phyloP scores from a whole-genome alignment of 352 stramenopile species.

The Paralagenidium karlingii region DNA sequence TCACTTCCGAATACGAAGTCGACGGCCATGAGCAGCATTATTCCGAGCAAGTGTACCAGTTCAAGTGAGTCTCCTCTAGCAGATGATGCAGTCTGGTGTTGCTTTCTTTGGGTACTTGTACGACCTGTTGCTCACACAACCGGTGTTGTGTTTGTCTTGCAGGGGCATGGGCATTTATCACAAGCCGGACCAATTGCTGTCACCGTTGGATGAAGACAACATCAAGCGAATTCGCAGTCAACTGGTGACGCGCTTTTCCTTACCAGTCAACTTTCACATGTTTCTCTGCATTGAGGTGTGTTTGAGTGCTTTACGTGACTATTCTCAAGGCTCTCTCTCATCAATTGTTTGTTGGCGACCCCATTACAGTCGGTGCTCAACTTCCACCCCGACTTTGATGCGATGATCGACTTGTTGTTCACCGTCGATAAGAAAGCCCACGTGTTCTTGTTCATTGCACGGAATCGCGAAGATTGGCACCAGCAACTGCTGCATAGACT shows the following conservation, averaged over 20 bases:
- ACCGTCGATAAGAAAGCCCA: constrained; percentile 26
- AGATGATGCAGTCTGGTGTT: neutral
- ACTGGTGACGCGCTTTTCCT: constrained; percentile 41
- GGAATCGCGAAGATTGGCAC: constrained; percentile 40
- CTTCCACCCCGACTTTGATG: constrained; percentile 63
- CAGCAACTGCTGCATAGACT: constrained; percentile 30
- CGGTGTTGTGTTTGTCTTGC: too few relatives aligned
- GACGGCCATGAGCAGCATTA: constrained; percentile 30
- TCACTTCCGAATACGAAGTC: constrained; percentile 57
- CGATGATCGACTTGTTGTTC: constrained; percentile 27
- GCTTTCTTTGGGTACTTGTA: neutral
- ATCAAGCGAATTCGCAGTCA: constrained; percentile 26
- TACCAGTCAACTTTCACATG: constrained; percentile 35
- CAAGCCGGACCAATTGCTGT: constrained; percentile 19
- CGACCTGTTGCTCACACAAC: too few relatives aligned
- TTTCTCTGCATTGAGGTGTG: constrained; percentile 54
- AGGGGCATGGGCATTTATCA: constrained; percentile 64
- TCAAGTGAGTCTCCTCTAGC: constrained; percentile 35
- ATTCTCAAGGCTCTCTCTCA: neutral
- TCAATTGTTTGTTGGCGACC: neutral
- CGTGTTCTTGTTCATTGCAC: constrained; percentile 43
- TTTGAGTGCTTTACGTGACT: neutral
- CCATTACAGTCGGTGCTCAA: constrained; percentile 62
- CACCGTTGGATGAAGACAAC: constrained; percentile 19
- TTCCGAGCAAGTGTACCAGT: constrained; percentile 34